Percentiles rank a stretch among this genome's conserved stretches.
phyloP scores from a whole-genome alignment of 192 early-diverging fungal genomes.

The Coemansia sp. region DNA sequence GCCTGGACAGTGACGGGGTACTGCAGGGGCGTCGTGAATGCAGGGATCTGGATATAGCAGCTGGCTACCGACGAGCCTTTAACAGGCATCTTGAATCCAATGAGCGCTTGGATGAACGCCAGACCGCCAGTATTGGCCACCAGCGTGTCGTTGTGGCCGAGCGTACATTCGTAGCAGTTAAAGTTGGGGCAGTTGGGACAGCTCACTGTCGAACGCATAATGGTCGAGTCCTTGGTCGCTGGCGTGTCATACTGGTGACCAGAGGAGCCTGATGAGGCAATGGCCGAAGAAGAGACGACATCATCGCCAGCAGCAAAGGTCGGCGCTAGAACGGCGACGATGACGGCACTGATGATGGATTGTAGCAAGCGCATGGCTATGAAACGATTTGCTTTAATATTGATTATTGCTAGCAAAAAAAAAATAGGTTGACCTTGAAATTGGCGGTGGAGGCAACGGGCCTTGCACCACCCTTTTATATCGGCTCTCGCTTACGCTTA shows the following conservation, averaged over 20 bases:
- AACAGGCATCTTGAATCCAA: constrained; percentile 42
- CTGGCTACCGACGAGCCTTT: constrained; percentile 17
- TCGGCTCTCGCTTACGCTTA: not conserved
- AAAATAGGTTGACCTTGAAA: too few species aligned
- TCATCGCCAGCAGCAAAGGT: not conserved
- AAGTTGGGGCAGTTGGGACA: constrained; percentile 45
- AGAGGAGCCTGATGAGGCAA: not conserved
- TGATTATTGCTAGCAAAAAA: not conserved
- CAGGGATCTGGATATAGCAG: constrained; percentile 48
- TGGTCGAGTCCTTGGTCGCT: constrained; percentile 54
- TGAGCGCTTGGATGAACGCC: constrained; percentile 25
- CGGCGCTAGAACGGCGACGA: not conserved
- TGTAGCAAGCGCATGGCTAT: not conserved
- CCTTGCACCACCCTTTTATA: not conserved
- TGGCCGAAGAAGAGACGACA: not conserved
- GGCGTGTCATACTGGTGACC: constrained; percentile 9
- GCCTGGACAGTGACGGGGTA: constrained; percentile 20
- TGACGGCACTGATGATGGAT: not conserved
- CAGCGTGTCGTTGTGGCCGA: constrained; percentile 34
- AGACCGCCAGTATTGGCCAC: constrained; percentile 38
- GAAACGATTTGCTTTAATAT: not conserved
- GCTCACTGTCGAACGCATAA: constrained; percentile 44
- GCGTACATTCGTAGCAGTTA: constrained; percentile 56
- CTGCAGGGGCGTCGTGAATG: constrained; percentile 25
- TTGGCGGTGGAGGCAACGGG: not conserved